These are phyloP conservation scores for Panellus pusillus DNA, from an alignment of 768 basidiomycete species.

Conservation along the genomic window DNA sequence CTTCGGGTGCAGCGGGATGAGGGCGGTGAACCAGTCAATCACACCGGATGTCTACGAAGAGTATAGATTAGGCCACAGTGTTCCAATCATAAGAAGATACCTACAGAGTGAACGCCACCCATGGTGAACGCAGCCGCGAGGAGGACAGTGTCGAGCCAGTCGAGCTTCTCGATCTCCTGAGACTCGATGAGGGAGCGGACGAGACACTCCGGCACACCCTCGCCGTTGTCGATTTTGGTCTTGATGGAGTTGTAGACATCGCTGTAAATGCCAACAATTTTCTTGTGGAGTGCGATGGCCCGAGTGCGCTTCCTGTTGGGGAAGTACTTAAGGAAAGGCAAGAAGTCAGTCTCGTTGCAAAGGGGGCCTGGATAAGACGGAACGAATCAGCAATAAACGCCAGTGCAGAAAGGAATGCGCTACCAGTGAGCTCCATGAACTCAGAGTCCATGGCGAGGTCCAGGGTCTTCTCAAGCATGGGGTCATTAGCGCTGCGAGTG, in stretches of 20 bases:
- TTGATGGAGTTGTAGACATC: conserved; percentile 31
- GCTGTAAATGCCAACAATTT: conserved; percentile 32
- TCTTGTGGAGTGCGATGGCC: conserved; percentile 23
- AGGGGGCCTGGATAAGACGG: conserved; percentile 19
- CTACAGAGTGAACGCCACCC: conserved; percentile 34
- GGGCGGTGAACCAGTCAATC: conserved; percentile 34
- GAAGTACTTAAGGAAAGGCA: conserved; percentile 23
- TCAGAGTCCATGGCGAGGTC: conserved; percentile 21
- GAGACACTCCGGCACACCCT: conserved; percentile 34
- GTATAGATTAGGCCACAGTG: neutral
- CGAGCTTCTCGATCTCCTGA: conserved; percentile 30
- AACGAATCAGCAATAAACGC: neutral
- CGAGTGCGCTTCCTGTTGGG: conserved; percentile 22
- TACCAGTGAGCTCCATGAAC: conserved; percentile 25
- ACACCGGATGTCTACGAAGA: conserved; percentile 31
- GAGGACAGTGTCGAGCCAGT: conserved; percentile 34
- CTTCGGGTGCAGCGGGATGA: conserved; percentile 29
- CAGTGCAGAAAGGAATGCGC: neutral
- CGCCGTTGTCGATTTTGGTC: conserved; percentile 29
- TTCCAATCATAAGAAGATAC: conserved; percentile 7
- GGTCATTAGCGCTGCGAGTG: conserved; percentile 16
- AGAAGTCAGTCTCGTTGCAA: conserved; percentile 26
- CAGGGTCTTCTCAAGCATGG: conserved; percentile 22
- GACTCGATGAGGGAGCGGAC: conserved; percentile 31
- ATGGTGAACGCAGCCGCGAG: conserved; percentile 32